These are phyloP conservation scores for Penicillium sp. DNA, from an alignment of 2,329 filamentous ascomycete genomes.

Conservation along the genomic window DNA sequence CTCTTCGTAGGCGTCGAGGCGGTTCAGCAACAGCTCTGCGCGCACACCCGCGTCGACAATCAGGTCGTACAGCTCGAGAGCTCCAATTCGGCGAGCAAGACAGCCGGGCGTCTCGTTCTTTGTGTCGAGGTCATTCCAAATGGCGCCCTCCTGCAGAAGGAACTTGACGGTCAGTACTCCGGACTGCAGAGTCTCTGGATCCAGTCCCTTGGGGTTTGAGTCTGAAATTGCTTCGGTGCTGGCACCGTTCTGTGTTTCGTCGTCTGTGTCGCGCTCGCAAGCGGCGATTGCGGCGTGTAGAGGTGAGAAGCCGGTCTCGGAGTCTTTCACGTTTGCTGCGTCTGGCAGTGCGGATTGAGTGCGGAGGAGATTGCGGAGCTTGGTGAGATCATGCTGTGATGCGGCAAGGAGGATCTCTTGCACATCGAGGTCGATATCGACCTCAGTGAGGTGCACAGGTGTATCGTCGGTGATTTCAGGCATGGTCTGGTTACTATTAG, in stretches of 20 bases:
- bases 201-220: conserved; percentile 50
- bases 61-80: conserved; percentile 72
- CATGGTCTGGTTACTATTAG: conserved; percentile 23
- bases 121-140: conserved; percentile 93
- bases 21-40: conserved; percentile 81
- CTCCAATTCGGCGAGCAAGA: conserved; percentile 69
- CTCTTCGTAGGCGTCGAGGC: conserved; percentile 79
- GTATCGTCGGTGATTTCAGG: conserved; percentile 25
- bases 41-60: conserved; percentile 89
- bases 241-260: conserved; percentile 24
- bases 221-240: conserved; percentile 3
- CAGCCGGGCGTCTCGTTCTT: conserved; percentile 91
- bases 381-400: conserved; percentile 66
- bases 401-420: conserved; percentile 68
- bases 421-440: conserved; percentile 42
- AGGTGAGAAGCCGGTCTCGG: conserved; percentile 81
- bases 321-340: conserved; percentile 76
- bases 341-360: conserved; percentile 49
- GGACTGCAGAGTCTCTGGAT: conserved; percentile 45
- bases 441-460: conserved; percentile 27
- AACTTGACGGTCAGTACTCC: conserved; percentile 58
- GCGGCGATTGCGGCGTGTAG: conserved; percentile 88
- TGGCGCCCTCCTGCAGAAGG: conserved; percentile 83
- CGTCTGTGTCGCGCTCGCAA: conserved; percentile 52
- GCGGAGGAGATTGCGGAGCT: conserved; percentile 70